Evolutionary conservation across 306 rosid species (phyloP), one percentile per base, ranked within the genome.

Genomic region (Fragaria ananassa): DNA sequence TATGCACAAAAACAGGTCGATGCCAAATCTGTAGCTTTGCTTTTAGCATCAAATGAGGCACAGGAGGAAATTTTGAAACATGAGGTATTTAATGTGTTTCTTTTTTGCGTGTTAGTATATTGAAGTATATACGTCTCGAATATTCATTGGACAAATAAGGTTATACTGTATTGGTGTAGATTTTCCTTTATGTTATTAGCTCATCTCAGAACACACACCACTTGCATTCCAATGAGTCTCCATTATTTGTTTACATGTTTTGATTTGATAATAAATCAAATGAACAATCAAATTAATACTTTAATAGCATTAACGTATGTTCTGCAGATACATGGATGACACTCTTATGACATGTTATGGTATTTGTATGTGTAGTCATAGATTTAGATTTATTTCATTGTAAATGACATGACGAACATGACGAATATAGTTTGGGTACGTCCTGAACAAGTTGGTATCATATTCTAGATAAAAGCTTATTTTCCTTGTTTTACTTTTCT

Each of bases 1-100:
- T 76, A 72, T 72, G 49, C 71, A 27, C 81, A 86, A 74, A 90
- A 86, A 84, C 90, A 90, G 83, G 80, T 91, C 10, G 91, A 94
- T 76, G 94, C 79, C 29, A 90, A 94, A 75, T 79, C 82, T 81
- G 88, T 84, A 39, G 96, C 91, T 83, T 75, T 80, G 66, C 88
- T 87, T 63, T 71, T 95, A 23, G 85, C 86, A 68, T 84, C 94
- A 39, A 84, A 81, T 82, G 96, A 90, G 72, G 97, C 97, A 69
- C 91, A 78, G 72, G 93, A 90, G 75, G 97, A 95, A 89, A 79
- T 94, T 75, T 79, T 92, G 60, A 84, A 77, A 81, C 76, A 75
- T 31, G 97, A 90, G 95, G 98, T 91, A 88, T 68, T 69, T n/a
- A 41, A 37, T 74, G 17, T 72, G 35, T 13, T 29, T n/a, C 19